phyloP scores from a whole-genome alignment of 1,284 basidiomycete genomes.

The Ganoderma boninense region DNA sequence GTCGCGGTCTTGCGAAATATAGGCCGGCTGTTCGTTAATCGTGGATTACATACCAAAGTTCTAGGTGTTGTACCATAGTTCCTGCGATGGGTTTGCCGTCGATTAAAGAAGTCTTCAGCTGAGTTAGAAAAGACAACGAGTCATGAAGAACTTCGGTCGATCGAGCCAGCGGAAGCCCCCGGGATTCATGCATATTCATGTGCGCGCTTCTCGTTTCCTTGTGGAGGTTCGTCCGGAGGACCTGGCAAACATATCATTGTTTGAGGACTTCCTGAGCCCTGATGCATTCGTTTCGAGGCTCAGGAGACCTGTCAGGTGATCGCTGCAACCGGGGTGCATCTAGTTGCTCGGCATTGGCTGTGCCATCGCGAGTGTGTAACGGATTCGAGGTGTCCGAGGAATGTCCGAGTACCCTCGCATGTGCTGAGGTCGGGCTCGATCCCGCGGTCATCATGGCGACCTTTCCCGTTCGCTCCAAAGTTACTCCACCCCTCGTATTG shows the following conservation, averaged over 20 bases:
- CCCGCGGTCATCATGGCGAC: not conserved
- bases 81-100: too few species aligned
- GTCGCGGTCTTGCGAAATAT: too few species aligned
- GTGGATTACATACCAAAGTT: too few species aligned
- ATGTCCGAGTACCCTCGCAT: not conserved
- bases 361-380: not conserved
- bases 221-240: too few species aligned
- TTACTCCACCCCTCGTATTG: too few species aligned
- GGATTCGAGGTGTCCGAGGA: not conserved
- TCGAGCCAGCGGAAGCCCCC: too few species aligned
- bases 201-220: not conserved
- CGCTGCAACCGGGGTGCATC: not conserved
- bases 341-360: not conserved
- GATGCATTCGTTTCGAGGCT: not conserved
- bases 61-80: too few species aligned
- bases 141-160: too few species aligned
- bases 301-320: not conserved
- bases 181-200: not conserved
- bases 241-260: not conserved
- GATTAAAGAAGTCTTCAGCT: too few species aligned
- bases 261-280: not conserved
- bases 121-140: too few species aligned
- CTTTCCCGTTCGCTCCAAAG: too few species aligned
- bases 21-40: too few species aligned
- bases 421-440: not conserved